Conservation (phyloP, 805 yeast genomes). For the Lipomyces orientalis region DNA sequence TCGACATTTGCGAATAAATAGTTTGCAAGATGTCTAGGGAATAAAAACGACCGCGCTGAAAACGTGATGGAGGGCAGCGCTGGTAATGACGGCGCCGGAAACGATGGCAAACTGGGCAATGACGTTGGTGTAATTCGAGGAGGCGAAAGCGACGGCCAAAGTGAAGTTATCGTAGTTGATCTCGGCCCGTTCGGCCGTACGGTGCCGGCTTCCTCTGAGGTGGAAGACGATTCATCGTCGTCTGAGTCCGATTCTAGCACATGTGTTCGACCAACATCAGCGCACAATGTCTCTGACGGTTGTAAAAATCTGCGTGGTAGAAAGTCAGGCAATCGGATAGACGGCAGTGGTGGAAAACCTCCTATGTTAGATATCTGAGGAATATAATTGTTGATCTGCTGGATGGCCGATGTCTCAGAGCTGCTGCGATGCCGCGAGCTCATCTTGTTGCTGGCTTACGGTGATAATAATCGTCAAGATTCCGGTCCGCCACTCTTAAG, state of each 20-base stretch:
- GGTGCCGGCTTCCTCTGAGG: neutral
- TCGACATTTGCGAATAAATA: slow-evolving; percentile 25
- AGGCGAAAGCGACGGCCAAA: neutral
- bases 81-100: slow-evolving; percentile 13
- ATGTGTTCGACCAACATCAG: slow-evolving; percentile 2
- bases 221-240: neutral
- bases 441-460: neutral
- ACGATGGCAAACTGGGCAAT: slow-evolving; percentile 9
- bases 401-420: neutral
- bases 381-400: slow-evolving; percentile 14
- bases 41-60: slow-evolving; percentile 21
- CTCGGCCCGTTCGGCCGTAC: neutral
- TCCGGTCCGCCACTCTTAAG: neutral
- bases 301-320: slow-evolving; percentile 26
- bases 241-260: neutral
- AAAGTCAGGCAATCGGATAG: slow-evolving; percentile 28
- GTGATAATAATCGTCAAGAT: neutral
- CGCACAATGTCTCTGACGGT: neutral
- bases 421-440: neutral
- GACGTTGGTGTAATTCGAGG: neutral
- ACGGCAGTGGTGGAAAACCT: slow-evolving; percentile 32
- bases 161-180: neutral
- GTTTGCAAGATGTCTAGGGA: slow-evolving; percentile 31
- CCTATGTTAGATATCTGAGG: slow-evolving; percentile 34
- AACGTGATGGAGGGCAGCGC: slow-evolving; percentile 13